phyloP scores from a whole-genome alignment of 2,329 filamentous ascomycete genomes.

The Penicillium sp. region DNA sequence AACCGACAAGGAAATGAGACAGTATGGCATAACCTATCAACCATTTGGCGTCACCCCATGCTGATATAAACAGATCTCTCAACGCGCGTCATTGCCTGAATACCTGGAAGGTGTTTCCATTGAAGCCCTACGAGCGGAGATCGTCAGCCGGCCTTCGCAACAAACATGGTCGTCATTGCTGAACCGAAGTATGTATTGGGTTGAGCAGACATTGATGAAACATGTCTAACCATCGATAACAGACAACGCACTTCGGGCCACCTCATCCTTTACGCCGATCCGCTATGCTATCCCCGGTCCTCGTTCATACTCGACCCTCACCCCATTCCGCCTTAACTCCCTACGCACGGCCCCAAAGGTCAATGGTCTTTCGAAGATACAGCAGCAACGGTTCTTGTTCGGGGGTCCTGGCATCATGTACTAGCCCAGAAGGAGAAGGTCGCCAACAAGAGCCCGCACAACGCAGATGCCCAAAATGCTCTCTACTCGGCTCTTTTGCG shows the following conservation, averaged over 20 bases:
- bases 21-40: conserved; percentile 18
- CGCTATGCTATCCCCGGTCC: conserved; percentile 17
- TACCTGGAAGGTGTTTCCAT: conserved; percentile 29
- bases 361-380: conserved; percentile 28
- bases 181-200: conserved; percentile 20
- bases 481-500: conserved; percentile 91
- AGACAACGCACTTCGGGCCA: conserved; percentile 22
- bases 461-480: conserved; percentile 82
- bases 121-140: conserved; percentile 24
- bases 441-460: conserved; percentile 88
- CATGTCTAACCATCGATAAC: background rate
- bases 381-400: conserved; percentile 42
- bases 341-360: conserved; percentile 24
- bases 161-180: conserved; percentile 20
- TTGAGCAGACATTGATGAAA: background rate
- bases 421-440: conserved; percentile 85
- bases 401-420: conserved; percentile 53
- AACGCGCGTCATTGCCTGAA: conserved; percentile 26
- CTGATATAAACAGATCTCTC: conserved; percentile 13
- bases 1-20: conserved; percentile 16
- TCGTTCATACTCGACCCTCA: conserved; percentile 38
- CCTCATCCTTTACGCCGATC: conserved; percentile 19
- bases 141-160: conserved; percentile 20
- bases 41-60: background rate
- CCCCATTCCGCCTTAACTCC: conserved; percentile 29